A percentile compares a stretch with the other conserved stretches of the same genome.
These are phyloP conservation scores for Candida endomychidarum DNA, from an alignment of 805 yeast genomes.

Conservation along the genomic window DNA sequence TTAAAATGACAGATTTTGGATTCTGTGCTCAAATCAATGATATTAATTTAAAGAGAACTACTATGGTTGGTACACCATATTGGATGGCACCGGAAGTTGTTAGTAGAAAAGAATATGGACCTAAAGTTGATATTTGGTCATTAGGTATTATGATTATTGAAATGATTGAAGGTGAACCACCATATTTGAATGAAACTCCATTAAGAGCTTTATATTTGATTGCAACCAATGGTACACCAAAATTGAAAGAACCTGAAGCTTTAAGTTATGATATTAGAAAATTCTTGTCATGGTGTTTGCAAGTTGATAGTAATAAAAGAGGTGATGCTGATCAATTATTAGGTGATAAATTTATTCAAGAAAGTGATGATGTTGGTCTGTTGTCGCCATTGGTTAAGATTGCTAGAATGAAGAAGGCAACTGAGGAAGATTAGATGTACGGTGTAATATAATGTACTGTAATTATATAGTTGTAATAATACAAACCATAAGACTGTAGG, in stretches of 20 bases:
- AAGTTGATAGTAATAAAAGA: slow-evolving; percentile 79
- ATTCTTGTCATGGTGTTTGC: slow-evolving; percentile 76
- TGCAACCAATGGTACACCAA: slow-evolving; percentile 96
- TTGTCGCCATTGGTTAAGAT: slow-evolving; percentile 73
- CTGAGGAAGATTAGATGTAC: slow-evolving; percentile 20
- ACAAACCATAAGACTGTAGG: no score
- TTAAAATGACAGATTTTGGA: slow-evolving; percentile 93
- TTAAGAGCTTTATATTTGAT: slow-evolving; percentile 89
- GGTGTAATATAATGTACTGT: slow-evolving; percentile 7
- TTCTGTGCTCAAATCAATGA: slow-evolving; percentile 82
- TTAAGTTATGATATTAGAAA: slow-evolving; percentile 62
- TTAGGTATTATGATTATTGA: slow-evolving; percentile 97
- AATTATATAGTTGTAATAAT: slow-evolving; percentile 3
- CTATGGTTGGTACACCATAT: slow-evolving; percentile 99
- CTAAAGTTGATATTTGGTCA: slow-evolving; percentile 97
- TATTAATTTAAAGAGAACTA: slow-evolving; percentile 77
- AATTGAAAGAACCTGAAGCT: slow-evolving; percentile 82
- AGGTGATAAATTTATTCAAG: slow-evolving; percentile 59
- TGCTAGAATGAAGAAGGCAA: slow-evolving; percentile 64
- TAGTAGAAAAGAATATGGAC: slow-evolving; percentile 90
- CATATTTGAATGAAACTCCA: slow-evolving; percentile 94
- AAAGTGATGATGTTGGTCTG: slow-evolving; percentile 60
- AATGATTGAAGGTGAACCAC: slow-evolving; percentile 99
- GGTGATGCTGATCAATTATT: slow-evolving; percentile 76
- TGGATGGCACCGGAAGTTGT: slow-evolving; percentile 99